phyloP scores from a whole-genome alignment of 2,329 filamentous ascomycete species.

The Penicillium psychrosexuale region DNA sequence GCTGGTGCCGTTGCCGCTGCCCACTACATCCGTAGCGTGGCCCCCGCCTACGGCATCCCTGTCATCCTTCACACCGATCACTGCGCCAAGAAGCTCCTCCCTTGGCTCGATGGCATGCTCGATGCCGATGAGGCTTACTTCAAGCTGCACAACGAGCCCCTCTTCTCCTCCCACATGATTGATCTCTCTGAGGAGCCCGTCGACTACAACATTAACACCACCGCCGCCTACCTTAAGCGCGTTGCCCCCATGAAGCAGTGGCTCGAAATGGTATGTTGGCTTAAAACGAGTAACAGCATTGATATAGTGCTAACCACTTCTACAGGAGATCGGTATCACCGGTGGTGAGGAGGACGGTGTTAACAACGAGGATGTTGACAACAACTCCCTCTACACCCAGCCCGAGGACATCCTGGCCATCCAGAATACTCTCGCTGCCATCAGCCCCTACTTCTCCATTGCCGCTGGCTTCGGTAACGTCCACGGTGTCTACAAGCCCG shows the following conservation, averaged over 20 bases:
- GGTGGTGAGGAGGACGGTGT: constrained; percentile 97
- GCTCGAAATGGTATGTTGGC: constrained; percentile 81
- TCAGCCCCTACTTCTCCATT: constrained; percentile 96
- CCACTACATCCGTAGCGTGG: constrained; percentile 87
- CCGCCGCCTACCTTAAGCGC: constrained; percentile 88
- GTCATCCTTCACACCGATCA: constrained; percentile 96
- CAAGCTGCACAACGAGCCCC: constrained; percentile 86
- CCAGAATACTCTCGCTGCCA: constrained; percentile 77
- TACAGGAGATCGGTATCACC: constrained; percentile 80
- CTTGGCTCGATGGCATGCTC: constrained; percentile 95
- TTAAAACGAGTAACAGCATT: background rate
- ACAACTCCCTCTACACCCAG: constrained; percentile 95
- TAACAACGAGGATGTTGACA: constrained; percentile 97
- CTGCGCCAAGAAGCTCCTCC: constrained; percentile 98
- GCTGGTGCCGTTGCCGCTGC: constrained; percentile 83
- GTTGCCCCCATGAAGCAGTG: constrained; percentile 97
- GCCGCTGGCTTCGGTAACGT: constrained; percentile 98
- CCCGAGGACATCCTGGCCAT: constrained; percentile 93
- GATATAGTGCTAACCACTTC: constrained; percentile 4
- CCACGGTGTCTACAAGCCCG: constrained; percentile 97
- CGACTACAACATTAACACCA: constrained; percentile 87
- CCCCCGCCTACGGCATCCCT: constrained; percentile 82
- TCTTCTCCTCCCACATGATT: constrained; percentile 98
- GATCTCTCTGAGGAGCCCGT: constrained; percentile 91
- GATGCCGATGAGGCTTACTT: constrained; percentile 93